Percentiles rank a stretch among this genome's conserved stretches.
Evolutionary conservation across 106 monocot genomes (phyloP).

Genomic region (Gastrodia elata): DNA sequence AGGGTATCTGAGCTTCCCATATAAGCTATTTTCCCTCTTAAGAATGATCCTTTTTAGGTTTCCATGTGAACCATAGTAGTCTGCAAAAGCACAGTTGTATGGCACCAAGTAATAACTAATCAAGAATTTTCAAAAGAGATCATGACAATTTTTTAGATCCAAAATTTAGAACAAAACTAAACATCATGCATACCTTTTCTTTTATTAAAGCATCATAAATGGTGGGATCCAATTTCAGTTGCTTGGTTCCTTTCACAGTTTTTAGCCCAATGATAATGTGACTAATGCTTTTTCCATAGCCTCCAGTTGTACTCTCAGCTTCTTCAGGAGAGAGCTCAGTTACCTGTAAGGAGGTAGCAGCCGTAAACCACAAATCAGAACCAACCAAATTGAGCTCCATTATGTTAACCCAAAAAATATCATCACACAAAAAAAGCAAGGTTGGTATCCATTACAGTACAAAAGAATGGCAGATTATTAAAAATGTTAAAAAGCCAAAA

Average conservation of each 20-base stretch:
- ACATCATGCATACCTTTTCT: conserved; percentile 57
- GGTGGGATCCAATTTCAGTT: conserved; percentile 93
- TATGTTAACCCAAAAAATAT: not conserved
- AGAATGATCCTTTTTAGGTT: not conserved
- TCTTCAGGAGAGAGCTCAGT: conserved; percentile 98
- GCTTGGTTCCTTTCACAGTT: conserved; percentile 74
- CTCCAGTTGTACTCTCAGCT: conserved; percentile 74
- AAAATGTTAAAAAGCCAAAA: not conserved
- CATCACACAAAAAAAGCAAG: not conserved
- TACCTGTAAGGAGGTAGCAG: conserved; percentile 40
- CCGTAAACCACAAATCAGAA: not conserved
- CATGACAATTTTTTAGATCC: not conserved
- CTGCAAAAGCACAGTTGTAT: not conserved
- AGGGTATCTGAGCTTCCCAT: no score
- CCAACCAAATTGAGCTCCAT: not conserved
- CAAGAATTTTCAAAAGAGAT: not conserved
- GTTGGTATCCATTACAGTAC: not conserved
- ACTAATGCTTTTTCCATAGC: conserved; percentile 90
- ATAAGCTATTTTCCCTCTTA: not conserved
- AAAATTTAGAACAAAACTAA: not conserved
- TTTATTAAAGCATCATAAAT: conserved; percentile 97
- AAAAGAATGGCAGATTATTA: not conserved
- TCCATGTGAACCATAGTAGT: not conserved
- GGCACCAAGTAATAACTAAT: not conserved
- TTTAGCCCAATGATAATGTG: conserved; percentile 96